These are phyloP conservation scores for Grosmannia serpens DNA, from an alignment of 2,329 filamentous ascomycete species.

Conservation along the genomic window DNA sequence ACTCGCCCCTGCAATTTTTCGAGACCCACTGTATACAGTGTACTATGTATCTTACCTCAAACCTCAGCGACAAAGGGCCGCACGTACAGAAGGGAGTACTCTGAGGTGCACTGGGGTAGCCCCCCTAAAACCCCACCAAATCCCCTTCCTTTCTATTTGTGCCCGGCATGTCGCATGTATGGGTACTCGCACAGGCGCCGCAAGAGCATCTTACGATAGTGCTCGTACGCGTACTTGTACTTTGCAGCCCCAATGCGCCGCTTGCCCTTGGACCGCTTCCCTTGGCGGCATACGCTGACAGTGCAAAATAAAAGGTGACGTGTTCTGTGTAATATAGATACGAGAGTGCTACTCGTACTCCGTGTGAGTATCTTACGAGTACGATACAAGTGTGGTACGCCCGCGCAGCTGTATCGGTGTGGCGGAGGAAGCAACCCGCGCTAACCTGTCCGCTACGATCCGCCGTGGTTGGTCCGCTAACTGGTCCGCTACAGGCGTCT, in stretches of 20 bases:
- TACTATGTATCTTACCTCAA: background rate
- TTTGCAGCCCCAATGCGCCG: background rate
- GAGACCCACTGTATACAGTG: background rate
- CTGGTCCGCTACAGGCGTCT: background rate
- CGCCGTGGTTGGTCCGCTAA: background rate
- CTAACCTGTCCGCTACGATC: too few species aligned
- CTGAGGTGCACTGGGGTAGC: background rate
- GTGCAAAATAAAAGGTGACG: background rate
- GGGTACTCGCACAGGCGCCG: background rate
- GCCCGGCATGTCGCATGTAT: background rate
- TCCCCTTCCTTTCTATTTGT: background rate
- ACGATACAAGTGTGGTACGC: background rate
- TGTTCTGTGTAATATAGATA: background rate
- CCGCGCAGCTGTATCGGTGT: background rate
- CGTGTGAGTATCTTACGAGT: background rate
- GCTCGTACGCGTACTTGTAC: background rate
- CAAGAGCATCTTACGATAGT: background rate
- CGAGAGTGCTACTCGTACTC: too few species aligned
- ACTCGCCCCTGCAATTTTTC: background rate
- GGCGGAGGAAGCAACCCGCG: too few species aligned
- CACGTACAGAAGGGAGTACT: background rate
- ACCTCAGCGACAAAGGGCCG: background rate
- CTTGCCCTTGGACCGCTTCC: background rate
- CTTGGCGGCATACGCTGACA: background rate
- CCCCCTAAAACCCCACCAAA: background rate